A percentile compares a stretch with the other conserved stretches of the same genome.
Evolutionary conservation across 2,329 filamentous ascomycete genomes (phyloP).

Genomic region (Blastomyces silverae): DNA sequence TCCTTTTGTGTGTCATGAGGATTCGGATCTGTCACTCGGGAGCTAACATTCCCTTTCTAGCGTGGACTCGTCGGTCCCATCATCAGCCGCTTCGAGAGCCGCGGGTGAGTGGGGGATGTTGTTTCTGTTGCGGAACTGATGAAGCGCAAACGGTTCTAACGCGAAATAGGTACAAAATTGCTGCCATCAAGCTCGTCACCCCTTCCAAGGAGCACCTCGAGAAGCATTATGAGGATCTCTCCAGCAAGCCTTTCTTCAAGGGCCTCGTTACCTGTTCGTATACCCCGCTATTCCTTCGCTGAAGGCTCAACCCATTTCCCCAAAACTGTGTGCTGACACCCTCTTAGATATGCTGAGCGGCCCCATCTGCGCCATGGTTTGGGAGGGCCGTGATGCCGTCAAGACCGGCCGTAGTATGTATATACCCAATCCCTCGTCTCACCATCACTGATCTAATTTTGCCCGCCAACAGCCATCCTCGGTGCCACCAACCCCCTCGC

Average conservation of each 20-base stretch:
- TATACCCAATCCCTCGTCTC: background rate
- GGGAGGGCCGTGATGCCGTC: slow-evolving; percentile 97
- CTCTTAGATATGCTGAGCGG: slow-evolving; percentile 84
- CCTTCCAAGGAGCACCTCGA: slow-evolving; percentile 93
- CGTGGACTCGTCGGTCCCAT: slow-evolving; percentile 97
- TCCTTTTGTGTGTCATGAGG: background rate
- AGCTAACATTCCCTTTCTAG: slow-evolving; percentile 45
- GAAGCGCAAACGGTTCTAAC: slow-evolving; percentile 16
- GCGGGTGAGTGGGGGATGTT: slow-evolving; percentile 56
- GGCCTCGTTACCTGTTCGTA: slow-evolving; percentile 82
- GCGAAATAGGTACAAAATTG: slow-evolving; percentile 83
- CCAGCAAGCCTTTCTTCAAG: slow-evolving; percentile 92
- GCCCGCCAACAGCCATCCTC: slow-evolving; percentile 60
- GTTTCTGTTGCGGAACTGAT: slow-evolving; percentile 7
- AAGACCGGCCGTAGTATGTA: slow-evolving; percentile 88
- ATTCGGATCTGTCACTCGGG: background rate
- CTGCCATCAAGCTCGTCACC: slow-evolving; percentile 88
- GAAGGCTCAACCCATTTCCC: slow-evolving; percentile 11
- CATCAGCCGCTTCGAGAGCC: slow-evolving; percentile 95
- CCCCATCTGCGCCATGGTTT: slow-evolving; percentile 98
- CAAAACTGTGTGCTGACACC: background rate
- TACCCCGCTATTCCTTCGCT: slow-evolving; percentile 11
- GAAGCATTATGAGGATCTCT: slow-evolving; percentile 93
- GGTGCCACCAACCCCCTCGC: slow-evolving; percentile 97
- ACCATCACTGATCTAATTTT: slow-evolving; percentile 21